phyloP scores from a whole-genome alignment of 257 asterid genomes.

The Thymus quinquecostatus region DNA sequence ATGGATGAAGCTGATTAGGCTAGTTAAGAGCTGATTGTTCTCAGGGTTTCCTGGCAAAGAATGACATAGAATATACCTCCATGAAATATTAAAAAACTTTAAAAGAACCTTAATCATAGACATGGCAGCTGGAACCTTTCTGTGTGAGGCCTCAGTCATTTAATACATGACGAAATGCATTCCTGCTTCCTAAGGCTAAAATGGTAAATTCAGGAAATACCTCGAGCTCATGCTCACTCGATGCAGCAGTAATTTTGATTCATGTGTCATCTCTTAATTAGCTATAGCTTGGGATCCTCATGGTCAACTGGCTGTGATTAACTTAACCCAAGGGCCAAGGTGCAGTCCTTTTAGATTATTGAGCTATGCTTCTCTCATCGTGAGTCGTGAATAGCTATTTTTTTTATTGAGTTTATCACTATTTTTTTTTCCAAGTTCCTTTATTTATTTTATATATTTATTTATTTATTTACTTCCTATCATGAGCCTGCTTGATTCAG shows the following conservation, averaged over 20 bases:
- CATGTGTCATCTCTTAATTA: background rate
- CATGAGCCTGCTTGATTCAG: slow-evolving; percentile 14
- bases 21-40: background rate
- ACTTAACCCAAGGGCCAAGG: background rate
- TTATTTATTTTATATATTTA: background rate
- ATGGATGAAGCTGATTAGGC: slow-evolving; percentile 17
- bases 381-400: background rate
- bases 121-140: background rate
- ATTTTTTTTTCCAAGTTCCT: background rate
- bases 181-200: background rate
- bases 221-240: background rate
- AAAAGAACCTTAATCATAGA: slow-evolving; percentile 10
- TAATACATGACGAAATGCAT: background rate
- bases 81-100: background rate
- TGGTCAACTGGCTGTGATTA: slow-evolving; percentile 1
- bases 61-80: background rate
- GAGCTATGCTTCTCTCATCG: background rate
- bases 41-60: slow-evolving; percentile 4
- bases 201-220: background rate
- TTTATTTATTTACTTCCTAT: slow-evolving; percentile 14
- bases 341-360: background rate
- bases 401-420: background rate
- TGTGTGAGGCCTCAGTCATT: background rate
- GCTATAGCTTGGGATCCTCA: slow-evolving; percentile 7
- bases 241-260: background rate